These are phyloP conservation scores for Backusella parvicylindrica DNA, from an alignment of 192 early-diverging fungal genomes.

Conservation along the genomic window DNA sequence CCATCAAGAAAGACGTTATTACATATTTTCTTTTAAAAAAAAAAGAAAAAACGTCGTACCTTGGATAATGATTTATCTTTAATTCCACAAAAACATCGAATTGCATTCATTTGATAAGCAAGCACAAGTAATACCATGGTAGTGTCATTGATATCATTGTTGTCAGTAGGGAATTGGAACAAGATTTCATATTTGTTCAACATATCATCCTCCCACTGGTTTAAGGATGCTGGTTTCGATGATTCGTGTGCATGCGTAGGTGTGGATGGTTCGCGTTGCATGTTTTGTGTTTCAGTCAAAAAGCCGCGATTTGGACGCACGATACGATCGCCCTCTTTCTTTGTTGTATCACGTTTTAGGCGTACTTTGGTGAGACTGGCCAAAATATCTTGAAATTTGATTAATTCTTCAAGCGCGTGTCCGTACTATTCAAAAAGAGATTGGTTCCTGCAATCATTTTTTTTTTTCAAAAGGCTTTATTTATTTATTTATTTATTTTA, in stretches of 20 bases:
- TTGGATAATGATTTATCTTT: conserved; percentile 35
- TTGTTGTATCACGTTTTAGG: neutral
- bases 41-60: conserved; percentile 18
- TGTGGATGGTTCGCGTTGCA: neutral
- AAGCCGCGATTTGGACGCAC: neutral
- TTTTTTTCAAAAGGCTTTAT: neutral
- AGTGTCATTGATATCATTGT: conserved; percentile 9
- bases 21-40: neutral
- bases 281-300: neutral
- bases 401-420: conserved; percentile 42
- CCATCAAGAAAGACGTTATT: neutral
- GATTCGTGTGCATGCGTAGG: neutral
- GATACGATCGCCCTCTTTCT: neutral
- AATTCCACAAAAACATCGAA: conserved; percentile 44
- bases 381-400: conserved; percentile 34
- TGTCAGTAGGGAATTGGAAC: conserved; percentile 25
- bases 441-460: neutral
- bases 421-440: conserved; percentile 36
- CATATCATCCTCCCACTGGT: conserved; percentile 18
- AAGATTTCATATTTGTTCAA: conserved; percentile 13
- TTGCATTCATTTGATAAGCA: conserved; percentile 37
- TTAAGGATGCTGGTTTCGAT: neutral
- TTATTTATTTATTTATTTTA: conserved; percentile 13
- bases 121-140: conserved; percentile 25
- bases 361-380: conserved; percentile 22